Percentiles rank a stretch among this genome's conserved stretches.
Evolutionary conservation across 1,139 yeast species (phyloP).

Genomic region (Kurtzmaniella quercitrusa): DNA sequence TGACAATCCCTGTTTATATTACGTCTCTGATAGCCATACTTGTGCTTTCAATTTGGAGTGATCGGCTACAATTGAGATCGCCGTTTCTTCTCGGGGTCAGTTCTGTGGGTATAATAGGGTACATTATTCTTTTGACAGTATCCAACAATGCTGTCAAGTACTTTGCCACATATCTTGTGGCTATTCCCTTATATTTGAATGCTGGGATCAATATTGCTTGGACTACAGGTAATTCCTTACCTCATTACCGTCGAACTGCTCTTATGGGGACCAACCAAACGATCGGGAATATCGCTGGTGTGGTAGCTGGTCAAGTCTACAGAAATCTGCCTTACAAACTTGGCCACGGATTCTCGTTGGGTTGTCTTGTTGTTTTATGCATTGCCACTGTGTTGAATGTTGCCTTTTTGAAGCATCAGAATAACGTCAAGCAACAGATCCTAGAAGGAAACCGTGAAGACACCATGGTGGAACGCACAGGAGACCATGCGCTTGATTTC

Average conservation of each 20-base stretch:
- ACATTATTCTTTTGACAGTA: conserved; percentile 28
- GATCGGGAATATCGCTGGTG: conserved; percentile 43
- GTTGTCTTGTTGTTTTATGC: conserved; percentile 21
- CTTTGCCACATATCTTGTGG: conserved; percentile 44
- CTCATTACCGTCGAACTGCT: conserved; percentile 42
- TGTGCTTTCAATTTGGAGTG: conserved; percentile 36
- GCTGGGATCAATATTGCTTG: conserved; percentile 43
- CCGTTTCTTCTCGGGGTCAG: conserved; percentile 18
- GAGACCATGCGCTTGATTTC: conserved; percentile 18
- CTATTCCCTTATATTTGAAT: conserved; percentile 32
- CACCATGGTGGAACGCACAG: conserved; percentile 14
- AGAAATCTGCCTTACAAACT: conserved; percentile 29
- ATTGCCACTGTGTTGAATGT: conserved; percentile 12
- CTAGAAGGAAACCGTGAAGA: conserved; percentile 15
- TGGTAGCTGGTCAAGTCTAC: conserved; percentile 43
- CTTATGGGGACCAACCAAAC: conserved; percentile 41
- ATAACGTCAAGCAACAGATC: conserved; percentile 9
- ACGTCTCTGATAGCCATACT: conserved; percentile 37
- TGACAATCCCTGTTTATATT: conserved; percentile 48
- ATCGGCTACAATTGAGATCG: conserved; percentile 23
- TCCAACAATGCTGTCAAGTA: conserved; percentile 33
- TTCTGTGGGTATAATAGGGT: conserved; percentile 34
- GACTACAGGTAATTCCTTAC: conserved; percentile 42
- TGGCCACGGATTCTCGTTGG: conserved; percentile 35
- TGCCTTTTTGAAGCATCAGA: conserved; percentile 5